phyloP scores from a whole-genome alignment of 345 rosid species.

The Iberis pinnata region DNA sequence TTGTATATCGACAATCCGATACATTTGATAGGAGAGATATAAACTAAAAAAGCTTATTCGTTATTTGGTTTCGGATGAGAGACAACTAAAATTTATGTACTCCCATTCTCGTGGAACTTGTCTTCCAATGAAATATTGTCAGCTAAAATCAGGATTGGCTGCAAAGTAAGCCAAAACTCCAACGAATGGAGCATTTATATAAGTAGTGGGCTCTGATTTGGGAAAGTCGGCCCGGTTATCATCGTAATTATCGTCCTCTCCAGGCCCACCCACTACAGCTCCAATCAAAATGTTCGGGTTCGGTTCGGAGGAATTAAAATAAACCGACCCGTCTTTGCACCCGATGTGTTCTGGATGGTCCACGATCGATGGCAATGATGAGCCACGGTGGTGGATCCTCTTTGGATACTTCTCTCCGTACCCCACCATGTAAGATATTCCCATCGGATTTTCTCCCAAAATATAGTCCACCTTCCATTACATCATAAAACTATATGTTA shows the following conservation, averaged over 20 bases:
- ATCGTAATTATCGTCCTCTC: constrained; percentile 54
- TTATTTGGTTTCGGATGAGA: too few relatives aligned
- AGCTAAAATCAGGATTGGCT: constrained; percentile 49
- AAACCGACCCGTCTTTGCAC: constrained; percentile 69
- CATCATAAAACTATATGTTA: too few relatives aligned
- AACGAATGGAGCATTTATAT: constrained; percentile 92
- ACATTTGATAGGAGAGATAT: too few relatives aligned
- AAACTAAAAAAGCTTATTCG: too few relatives aligned
- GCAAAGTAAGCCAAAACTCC: constrained; percentile 89
- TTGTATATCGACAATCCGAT: too few relatives aligned
- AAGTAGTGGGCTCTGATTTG: constrained; percentile 90
- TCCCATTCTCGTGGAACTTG: background rate
- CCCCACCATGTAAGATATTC: constrained; percentile 89
- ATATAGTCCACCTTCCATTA: constrained; percentile 58
- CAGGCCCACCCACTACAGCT: constrained; percentile 89
- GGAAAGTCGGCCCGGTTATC: constrained; percentile 65
- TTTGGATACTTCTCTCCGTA: constrained; percentile 62
- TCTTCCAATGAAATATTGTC: background rate
- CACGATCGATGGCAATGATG: constrained; percentile 63
- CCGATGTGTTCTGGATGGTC: constrained; percentile 55
- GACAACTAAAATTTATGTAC: background rate
- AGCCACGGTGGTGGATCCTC: constrained; percentile 88
- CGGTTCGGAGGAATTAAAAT: constrained; percentile 59
- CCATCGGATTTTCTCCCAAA: constrained; percentile 80
- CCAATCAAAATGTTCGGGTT: constrained; percentile 68